Evolutionary conservation across 768 basidiomycete species (phyloP).

Genomic region (Mycena amicta): DNA sequence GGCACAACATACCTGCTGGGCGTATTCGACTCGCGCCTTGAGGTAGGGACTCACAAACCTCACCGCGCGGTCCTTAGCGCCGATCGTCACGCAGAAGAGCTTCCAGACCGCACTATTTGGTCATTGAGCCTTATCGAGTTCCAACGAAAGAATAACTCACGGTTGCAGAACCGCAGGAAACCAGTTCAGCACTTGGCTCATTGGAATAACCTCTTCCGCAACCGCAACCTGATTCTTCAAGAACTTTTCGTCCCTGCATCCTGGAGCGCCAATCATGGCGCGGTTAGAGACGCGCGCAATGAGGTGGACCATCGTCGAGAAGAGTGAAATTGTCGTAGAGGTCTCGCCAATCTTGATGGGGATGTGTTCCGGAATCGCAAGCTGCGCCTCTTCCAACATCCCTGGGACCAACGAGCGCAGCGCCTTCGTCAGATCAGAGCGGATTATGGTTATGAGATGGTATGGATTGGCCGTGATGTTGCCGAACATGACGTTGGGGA

Average conservation of each 20-base stretch:
- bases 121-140: not conserved
- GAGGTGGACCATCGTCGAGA: slow-evolving; percentile 18
- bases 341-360: not conserved
- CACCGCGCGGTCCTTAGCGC: slow-evolving; percentile 10
- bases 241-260: slow-evolving; percentile 23
- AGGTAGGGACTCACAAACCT: slow-evolving; percentile 15
- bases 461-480: slow-evolving; percentile 16
- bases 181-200: slow-evolving; percentile 14
- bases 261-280: slow-evolving; percentile 22
- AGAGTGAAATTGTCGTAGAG: slow-evolving; percentile 12
- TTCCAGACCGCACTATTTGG: slow-evolving; percentile 10
- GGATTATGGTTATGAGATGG: slow-evolving; percentile 14
- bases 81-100: slow-evolving; percentile 4
- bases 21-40: slow-evolving; percentile 17
- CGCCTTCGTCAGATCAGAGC: slow-evolving; percentile 21
- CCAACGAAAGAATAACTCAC: slow-evolving; percentile 2
- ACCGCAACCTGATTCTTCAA: slow-evolving; percentile 18
- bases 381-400: slow-evolving; percentile 16
- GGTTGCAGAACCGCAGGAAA: slow-evolving; percentile 3
- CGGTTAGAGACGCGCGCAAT: slow-evolving; percentile 23
- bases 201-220: slow-evolving; percentile 16
- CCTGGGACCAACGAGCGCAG: slow-evolving; percentile 16
- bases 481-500: slow-evolving; percentile 13
- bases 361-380: slow-evolving; percentile 14
- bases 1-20: slow-evolving; percentile 9